phyloP scores from a whole-genome alignment of 345 rosid species.

The Arabidopsis arenosa region DNA sequence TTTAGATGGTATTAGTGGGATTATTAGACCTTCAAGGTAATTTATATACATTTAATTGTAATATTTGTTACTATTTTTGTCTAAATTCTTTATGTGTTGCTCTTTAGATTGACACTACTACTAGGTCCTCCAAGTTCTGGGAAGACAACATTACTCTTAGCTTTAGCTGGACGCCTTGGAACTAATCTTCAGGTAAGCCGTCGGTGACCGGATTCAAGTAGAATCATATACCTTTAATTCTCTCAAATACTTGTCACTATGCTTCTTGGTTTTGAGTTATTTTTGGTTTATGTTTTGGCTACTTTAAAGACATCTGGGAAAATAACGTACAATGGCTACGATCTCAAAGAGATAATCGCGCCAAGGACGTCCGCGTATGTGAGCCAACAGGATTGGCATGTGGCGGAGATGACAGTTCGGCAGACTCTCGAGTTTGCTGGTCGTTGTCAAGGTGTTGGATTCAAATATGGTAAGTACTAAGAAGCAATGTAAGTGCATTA shows the following conservation, averaged over 20 bases:
- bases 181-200: constrained; percentile 70
- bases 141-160: constrained; percentile 88
- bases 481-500: constrained; percentile 15
- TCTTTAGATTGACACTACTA: constrained; percentile 77
- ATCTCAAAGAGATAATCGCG: constrained; percentile 79
- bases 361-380: constrained; percentile 93
- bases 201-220: neutral
- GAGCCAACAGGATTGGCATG: constrained; percentile 95
- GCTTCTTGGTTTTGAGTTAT: constrained; percentile 13
- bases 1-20: constrained; percentile 74
- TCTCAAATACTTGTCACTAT: no score
- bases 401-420: constrained; percentile 94
- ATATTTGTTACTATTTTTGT: constrained; percentile 10
- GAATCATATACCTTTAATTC: neutral
- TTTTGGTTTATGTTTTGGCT: constrained; percentile 31
- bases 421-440: constrained; percentile 93
- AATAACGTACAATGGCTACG: constrained; percentile 81
- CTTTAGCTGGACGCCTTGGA: constrained; percentile 92
- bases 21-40: constrained; percentile 89
- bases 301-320: constrained; percentile 71
- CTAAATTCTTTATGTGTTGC: neutral
- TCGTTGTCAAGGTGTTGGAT: constrained; percentile 95
- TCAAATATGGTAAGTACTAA: constrained; percentile 75
- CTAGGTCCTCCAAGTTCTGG: constrained; percentile 99
- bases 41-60: neutral